Percentiles rank a stretch among this genome's conserved stretches.
phyloP scores from a whole-genome alignment of 2,329 filamentous ascomycete genomes.

The Emericellopsis cladophorae region DNA sequence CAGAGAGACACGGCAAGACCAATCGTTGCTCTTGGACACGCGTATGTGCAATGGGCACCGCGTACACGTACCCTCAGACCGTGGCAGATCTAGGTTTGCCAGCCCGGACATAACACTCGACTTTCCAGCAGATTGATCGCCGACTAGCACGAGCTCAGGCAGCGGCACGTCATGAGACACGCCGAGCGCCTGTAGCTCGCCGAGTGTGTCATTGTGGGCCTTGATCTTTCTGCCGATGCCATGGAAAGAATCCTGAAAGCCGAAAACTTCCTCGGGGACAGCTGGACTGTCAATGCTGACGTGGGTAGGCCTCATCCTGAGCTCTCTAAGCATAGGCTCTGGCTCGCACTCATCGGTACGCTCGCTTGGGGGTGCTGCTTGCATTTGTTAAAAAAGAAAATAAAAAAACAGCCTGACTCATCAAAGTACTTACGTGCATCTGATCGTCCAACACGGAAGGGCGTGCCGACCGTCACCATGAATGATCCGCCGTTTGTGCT shows the following conservation, averaged over 20 bases:
- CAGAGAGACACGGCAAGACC: slow-evolving; percentile 57
- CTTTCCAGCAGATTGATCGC: slow-evolving; percentile 78
- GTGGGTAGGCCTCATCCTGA: slow-evolving; percentile 15
- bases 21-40: slow-evolving; percentile 43
- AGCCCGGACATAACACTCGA: slow-evolving; percentile 55
- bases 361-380: slow-evolving; percentile 22
- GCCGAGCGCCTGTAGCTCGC: slow-evolving; percentile 57
- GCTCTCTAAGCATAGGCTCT: slow-evolving; percentile 23
- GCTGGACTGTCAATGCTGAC: slow-evolving; percentile 9
- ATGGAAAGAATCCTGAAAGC: slow-evolving; percentile 27
- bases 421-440: slow-evolving; percentile 22
- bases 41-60: slow-evolving; percentile 72
- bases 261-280: slow-evolving; percentile 21
- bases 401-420: no score
- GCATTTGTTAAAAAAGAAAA: no score
- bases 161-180: slow-evolving; percentile 60
- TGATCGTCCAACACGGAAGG: slow-evolving; percentile 15
- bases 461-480: no score
- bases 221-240: slow-evolving; percentile 53
- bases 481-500: no score
- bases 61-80: slow-evolving; percentile 63
- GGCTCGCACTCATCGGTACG: slow-evolving; percentile 13
- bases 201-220: slow-evolving; percentile 51
- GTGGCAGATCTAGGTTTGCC: slow-evolving; percentile 58
- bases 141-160: slow-evolving; percentile 71